Evolutionary conservation across 1,139 yeast species (phyloP), one percentile per base, ranked within the genome.

Genomic region (Candida sp.): DNA sequence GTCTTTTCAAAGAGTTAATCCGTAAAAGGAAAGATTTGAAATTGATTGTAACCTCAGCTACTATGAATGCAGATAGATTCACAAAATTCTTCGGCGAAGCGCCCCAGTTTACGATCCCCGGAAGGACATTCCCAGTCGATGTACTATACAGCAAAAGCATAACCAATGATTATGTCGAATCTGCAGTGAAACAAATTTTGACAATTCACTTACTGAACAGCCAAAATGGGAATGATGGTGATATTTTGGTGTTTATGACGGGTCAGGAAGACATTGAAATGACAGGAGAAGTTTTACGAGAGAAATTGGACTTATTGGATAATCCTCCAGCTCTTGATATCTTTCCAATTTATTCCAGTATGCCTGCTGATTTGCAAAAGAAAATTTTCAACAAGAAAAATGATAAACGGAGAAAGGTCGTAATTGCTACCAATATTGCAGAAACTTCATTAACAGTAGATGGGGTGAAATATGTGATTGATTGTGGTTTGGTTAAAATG

Each of bases 211-310:
- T 87, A 21, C 80, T 79, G 38, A 57, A 53, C 27, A 39, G 48
- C 21, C 43, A 49, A 29, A 43, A 49, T 23, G 44, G 43, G 4
- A 91, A 87, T 22, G 81, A 81, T 21, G 97, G 98, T 6, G 98
- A 93, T 63, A 85, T 93, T 39, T 64, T 93, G 11, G 91, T 91
- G 7, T 93, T 93, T 56, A 86, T 93, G 96, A 91, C 98, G 0
- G 99, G 99, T 46, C 97, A 91, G 62, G 97, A 91, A 60, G 99
- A 93, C 64, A 90, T 93, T 43, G 97, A 90, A 56, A 79, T 82
- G 0, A 83, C 95, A 0, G 86, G 95, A 54, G 88, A 82, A 35
- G 66, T 82, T 5, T 60, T 91, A 4, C 72, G 70, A 11, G 88
- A 86, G 42, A 81, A 81, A 49, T 60, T 91, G 9, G 61, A 66